Evolutionary conservation across 2,329 filamentous ascomycete species (phyloP).

Genomic region (Phaeosphaeria sp.): DNA sequence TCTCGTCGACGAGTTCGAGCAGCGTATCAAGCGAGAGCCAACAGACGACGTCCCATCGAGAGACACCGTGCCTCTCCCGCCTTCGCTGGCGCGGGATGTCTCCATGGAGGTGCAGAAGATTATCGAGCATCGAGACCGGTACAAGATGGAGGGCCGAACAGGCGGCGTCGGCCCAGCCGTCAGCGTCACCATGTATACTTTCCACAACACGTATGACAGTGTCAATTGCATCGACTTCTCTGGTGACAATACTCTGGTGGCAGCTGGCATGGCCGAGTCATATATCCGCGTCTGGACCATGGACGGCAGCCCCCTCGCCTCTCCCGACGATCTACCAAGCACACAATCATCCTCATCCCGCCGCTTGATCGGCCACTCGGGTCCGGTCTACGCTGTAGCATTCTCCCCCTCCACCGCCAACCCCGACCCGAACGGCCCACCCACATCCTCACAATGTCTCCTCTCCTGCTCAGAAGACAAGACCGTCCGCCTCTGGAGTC

Average conservation of each 20-base stretch:
- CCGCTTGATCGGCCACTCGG: constrained; percentile 84
- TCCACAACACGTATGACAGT: constrained; percentile 93
- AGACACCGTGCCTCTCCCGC: constrained; percentile 82
- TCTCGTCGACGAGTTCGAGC: constrained; percentile 86
- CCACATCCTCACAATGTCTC: constrained; percentile 74
- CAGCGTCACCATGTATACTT: constrained; percentile 96
- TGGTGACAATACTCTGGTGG: constrained; percentile 84
- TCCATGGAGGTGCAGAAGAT: constrained; percentile 94
- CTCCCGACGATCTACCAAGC: constrained; percentile 61
- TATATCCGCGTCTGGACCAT: constrained; percentile 96
- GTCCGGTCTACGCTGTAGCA: constrained; percentile 84
- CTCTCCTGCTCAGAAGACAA: constrained; percentile 88
- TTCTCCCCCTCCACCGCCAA: constrained; percentile 77
- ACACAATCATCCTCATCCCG: constrained; percentile 72
- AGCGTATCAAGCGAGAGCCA: constrained; percentile 87
- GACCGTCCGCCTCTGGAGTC: constrained; percentile 88
- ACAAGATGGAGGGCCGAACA: constrained; percentile 83
- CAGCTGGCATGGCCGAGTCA: constrained; percentile 88
- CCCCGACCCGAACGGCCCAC: constrained; percentile 56
- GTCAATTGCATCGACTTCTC: constrained; percentile 96
- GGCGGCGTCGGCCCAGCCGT: constrained; percentile 83
- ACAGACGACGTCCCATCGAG: constrained; percentile 81
- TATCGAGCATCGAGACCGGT: constrained; percentile 89
- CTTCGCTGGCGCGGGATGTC: constrained; percentile 87
- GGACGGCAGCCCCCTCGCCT: constrained; percentile 80